phyloP scores from a whole-genome alignment of 2,329 filamentous ascomycete species.

The Thermoascus crustaceus region DNA sequence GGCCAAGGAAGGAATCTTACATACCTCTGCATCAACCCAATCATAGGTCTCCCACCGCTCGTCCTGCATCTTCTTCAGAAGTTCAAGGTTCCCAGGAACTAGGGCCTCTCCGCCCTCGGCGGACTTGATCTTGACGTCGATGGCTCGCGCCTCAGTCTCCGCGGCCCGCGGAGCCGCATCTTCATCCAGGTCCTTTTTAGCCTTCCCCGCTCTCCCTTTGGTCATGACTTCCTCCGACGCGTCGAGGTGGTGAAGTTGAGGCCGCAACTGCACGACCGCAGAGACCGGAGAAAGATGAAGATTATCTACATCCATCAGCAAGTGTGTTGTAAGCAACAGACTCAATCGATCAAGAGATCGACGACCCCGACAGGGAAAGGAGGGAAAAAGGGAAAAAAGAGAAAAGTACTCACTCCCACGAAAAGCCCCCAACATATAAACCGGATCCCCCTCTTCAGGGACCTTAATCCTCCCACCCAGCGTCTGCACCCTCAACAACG shows the following conservation, averaged over 20 bases:
- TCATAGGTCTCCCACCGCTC: slow-evolving; percentile 74
- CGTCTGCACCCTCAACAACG: slow-evolving; percentile 67
- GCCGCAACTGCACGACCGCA: slow-evolving; percentile 78
- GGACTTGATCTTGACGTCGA: slow-evolving; percentile 81
- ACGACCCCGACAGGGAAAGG: background rate
- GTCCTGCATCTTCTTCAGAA: slow-evolving; percentile 68
- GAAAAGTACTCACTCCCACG: slow-evolving; percentile 57
- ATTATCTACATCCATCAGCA: too few relatives aligned
- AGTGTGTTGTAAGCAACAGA: too few relatives aligned
- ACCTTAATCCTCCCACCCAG: slow-evolving; percentile 72
- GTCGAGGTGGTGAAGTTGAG: slow-evolving; percentile 89
- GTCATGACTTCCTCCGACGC: slow-evolving; percentile 60
- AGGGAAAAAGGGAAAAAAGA: slow-evolving; percentile 1
- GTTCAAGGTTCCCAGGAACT: slow-evolving; percentile 63
- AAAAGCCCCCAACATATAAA: slow-evolving; percentile 90
- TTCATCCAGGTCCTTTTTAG: slow-evolving; percentile 36
- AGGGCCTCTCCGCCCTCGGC: slow-evolving; percentile 58
- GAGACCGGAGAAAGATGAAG: slow-evolving; percentile 78
- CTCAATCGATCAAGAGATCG: slow-evolving; percentile 3
- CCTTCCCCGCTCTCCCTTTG: slow-evolving; percentile 24
- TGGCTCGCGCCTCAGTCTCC: slow-evolving; percentile 57
- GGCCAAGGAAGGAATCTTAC: too few relatives aligned
- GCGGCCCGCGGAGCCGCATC: slow-evolving; percentile 34
- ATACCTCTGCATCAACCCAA: slow-evolving; percentile 71
- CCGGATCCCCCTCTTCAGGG: slow-evolving; percentile 59